These are phyloP conservation scores for Chaetomium sp. DNA, from an alignment of 2,329 filamentous ascomycete genomes.

Conservation along the genomic window DNA sequence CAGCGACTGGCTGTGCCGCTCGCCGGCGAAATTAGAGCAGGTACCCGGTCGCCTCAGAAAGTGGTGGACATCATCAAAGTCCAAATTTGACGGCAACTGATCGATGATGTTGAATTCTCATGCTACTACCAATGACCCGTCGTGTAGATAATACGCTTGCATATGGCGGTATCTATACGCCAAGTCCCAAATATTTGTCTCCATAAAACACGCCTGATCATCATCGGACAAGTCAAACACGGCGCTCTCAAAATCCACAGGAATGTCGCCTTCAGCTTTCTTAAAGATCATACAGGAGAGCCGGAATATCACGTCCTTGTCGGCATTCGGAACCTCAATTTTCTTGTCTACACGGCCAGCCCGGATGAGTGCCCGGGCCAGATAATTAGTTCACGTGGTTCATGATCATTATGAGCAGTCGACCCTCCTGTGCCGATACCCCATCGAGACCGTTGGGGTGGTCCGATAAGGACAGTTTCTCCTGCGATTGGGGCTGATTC, in stretches of 20 bases:
- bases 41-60: background rate
- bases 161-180: too few species aligned
- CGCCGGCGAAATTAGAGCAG: background rate
- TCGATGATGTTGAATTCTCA: too few species aligned
- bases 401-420: conserved; percentile 25
- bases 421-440: conserved; percentile 19
- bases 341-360: conserved; percentile 15
- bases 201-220: too few species aligned
- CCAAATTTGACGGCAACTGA: too few species aligned
- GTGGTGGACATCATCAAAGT: too few species aligned
- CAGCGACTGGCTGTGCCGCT: background rate
- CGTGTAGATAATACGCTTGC: too few species aligned
- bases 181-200: too few species aligned
- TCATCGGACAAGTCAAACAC: too few species aligned
- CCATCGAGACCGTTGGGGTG: conserved; percentile 23
- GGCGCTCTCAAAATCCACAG: too few species aligned
- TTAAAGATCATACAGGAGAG: conserved; percentile 7
- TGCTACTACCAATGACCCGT: too few species aligned
- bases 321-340: conserved; percentile 6
- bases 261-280: background rate
- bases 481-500: conserved; percentile 2
- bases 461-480: conserved; percentile 17
- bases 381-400: conserved; percentile 22
- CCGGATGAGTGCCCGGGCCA: conserved; percentile 21
- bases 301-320: conserved; percentile 5